Evolutionary conservation across 306 rosid genomes (phyloP), one percentile per base, ranked within the genome.

Genomic region (Malus asiatica): DNA sequence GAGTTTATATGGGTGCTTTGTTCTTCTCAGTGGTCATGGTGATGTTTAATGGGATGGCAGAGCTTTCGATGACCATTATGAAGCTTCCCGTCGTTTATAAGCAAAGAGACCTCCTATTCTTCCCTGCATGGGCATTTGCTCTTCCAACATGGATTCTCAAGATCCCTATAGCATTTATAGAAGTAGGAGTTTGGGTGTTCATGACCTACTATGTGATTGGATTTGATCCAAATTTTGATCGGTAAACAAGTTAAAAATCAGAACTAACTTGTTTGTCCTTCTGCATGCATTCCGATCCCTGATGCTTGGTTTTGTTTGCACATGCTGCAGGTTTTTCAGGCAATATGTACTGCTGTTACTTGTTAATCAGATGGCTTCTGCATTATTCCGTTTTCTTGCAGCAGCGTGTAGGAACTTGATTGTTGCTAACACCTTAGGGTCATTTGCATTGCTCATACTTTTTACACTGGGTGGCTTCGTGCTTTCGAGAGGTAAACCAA

Each of bases 61-160:
- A 91, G 79, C 77, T 91, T 35, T 72, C 93, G 2, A 82, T 91
- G 90, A 89, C 91, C 10, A 68, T 87, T 60, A 78, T 53, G 8
- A 88, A 83, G 78, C 95, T 91, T 84, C 90, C 97, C 11, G 85
- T 86, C 11, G 86, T 88, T 66, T 91, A 85, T 82, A 91, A 91
- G 86, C 97, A 91, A 76, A 65, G 95, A 38, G 87, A 89, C 71
- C 83, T 85, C 55, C 52, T 64, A 1, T 91, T 91, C 80, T 89
- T 66, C 68, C 97, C 97, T 33, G 38, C 91, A 38, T 91, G 97
- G 95, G 84, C 85, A 1, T 91, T 79, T 79, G 83, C 93, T 70
- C 80, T 91, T 77, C 97, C 97, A 4, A 13, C 71, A 23, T 89
- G 90, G 93, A 70, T 91, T 59, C 88, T 88, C 66, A 86, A 82